These are phyloP conservation scores for Hibiscus syriacus DNA, from an alignment of 345 rosid species.

Conservation along the genomic window DNA sequence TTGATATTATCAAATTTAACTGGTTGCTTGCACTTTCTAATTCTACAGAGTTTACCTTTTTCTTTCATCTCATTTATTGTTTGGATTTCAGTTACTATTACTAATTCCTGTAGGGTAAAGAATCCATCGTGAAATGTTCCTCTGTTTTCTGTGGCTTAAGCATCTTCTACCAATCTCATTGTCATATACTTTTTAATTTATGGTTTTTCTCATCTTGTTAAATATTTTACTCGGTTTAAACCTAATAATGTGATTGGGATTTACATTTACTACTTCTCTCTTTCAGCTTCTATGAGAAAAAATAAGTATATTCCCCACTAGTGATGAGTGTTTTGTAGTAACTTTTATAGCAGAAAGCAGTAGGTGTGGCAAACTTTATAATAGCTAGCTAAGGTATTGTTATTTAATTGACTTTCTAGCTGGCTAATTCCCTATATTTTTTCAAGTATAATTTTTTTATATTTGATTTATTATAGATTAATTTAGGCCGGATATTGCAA, in stretches of 20 bases:
- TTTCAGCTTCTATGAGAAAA: background rate
- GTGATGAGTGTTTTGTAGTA: background rate
- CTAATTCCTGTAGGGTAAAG: background rate
- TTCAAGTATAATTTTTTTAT: too few species aligned
- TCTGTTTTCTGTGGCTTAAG: background rate
- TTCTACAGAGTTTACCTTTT: too few species aligned
- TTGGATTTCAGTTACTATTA: background rate
- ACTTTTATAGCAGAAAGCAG: background rate
- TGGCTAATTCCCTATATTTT: too few species aligned
- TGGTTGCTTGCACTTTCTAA: too few species aligned
- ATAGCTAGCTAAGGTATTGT: background rate
- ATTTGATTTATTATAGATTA: too few species aligned
- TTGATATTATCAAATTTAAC: background rate
- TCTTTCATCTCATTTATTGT: too few species aligned
- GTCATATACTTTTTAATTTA: background rate
- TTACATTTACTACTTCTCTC: background rate
- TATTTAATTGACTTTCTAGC: too few species aligned
- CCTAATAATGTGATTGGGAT: background rate
- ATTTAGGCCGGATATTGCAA: too few species aligned
- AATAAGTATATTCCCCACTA: background rate
- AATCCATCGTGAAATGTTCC: background rate
- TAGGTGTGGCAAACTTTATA: background rate
- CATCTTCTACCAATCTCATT: too few species aligned
- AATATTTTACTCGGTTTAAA: background rate
- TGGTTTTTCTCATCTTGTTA: background rate